These are phyloP conservation scores for Ilyonectria destructans DNA, from an alignment of 2,329 filamentous ascomycete species.

Conservation along the genomic window DNA sequence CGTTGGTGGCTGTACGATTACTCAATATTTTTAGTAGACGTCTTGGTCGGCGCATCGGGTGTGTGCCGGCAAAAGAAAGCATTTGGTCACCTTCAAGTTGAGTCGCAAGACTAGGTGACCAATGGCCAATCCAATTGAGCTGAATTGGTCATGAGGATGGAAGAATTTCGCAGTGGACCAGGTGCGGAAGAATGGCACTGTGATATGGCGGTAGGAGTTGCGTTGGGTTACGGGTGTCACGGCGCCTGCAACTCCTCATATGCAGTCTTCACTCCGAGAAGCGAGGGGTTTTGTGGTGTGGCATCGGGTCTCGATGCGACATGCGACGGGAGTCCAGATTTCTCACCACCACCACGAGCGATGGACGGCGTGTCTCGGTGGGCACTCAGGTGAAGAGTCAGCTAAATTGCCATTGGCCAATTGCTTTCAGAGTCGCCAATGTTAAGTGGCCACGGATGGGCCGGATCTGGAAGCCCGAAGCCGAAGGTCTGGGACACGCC, in stretches of 20 bases:
- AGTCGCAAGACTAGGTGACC: background rate
- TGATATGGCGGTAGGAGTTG: background rate
- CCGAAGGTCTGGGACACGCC: conserved; percentile 45
- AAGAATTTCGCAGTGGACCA: background rate
- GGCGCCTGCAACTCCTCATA: background rate
- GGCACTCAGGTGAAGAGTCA: conserved; percentile 28
- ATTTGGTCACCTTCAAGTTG: background rate
- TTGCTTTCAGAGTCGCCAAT: conserved; percentile 21
- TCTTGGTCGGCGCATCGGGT: background rate
- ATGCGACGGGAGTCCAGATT: conserved; percentile 13
- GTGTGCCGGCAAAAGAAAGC: conserved; percentile 11
- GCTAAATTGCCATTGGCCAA: conserved; percentile 42
- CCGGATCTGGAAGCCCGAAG: conserved; percentile 50
- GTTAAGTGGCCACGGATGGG: conserved; percentile 37
- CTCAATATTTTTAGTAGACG: background rate
- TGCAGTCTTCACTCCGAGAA: conserved; percentile 9
- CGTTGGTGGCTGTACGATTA: background rate
- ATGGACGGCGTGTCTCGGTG: conserved; percentile 38
- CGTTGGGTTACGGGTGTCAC: background rate
- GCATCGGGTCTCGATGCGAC: conserved; percentile 28
- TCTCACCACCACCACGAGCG: background rate
- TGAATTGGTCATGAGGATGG: background rate
- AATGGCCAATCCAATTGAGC: background rate
- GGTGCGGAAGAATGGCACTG: background rate
- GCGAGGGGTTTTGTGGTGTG: background rate